These are phyloP conservation scores for Pythium periplocum DNA, from an alignment of 352 stramenopile genomes.

Conservation along the genomic window DNA sequence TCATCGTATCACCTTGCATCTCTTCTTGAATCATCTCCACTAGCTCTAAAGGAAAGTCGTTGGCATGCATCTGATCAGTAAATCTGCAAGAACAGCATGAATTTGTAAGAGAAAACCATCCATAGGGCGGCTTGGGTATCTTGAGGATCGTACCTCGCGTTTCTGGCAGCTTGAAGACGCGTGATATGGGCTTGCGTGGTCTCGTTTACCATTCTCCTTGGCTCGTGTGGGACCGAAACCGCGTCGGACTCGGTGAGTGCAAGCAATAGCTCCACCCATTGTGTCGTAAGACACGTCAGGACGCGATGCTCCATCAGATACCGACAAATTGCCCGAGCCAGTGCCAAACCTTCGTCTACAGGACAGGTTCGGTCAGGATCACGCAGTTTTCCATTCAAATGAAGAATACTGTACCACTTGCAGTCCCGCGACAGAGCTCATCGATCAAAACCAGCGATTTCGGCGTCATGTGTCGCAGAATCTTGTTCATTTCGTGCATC, in stretches of 20 bases:
- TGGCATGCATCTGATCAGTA: conserved; percentile 15
- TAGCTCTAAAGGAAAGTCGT: conserved; percentile 31
- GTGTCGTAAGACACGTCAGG: conserved; percentile 8
- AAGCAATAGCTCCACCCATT: conserved; percentile 16
- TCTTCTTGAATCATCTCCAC: conserved; percentile 21
- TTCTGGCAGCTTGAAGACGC: conserved; percentile 12
- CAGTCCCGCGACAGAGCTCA: conserved; percentile 44
- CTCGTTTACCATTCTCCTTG: neutral
- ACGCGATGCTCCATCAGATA: conserved; percentile 5
- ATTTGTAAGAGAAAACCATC: neutral
- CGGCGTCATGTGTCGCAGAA: conserved; percentile 25
- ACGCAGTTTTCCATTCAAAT: neutral
- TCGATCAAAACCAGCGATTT: conserved; percentile 43
- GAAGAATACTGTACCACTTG: neutral
- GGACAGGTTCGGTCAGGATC: neutral
- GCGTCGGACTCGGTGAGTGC: neutral
- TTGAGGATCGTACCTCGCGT: conserved; percentile 8
- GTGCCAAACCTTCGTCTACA: conserved; percentile 12
- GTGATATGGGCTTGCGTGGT: neutral
- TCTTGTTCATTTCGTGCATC: conserved; percentile 39
- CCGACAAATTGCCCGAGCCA: conserved; percentile 11
- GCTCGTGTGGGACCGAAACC: neutral
- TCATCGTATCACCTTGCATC: conserved; percentile 1
- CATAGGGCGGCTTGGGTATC: conserved; percentile 4
- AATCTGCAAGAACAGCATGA: conserved; percentile 14